Base-by-base conservation (phyloP, 139 green algal species). In the Chlorokybus atmophyticus region DNA sequence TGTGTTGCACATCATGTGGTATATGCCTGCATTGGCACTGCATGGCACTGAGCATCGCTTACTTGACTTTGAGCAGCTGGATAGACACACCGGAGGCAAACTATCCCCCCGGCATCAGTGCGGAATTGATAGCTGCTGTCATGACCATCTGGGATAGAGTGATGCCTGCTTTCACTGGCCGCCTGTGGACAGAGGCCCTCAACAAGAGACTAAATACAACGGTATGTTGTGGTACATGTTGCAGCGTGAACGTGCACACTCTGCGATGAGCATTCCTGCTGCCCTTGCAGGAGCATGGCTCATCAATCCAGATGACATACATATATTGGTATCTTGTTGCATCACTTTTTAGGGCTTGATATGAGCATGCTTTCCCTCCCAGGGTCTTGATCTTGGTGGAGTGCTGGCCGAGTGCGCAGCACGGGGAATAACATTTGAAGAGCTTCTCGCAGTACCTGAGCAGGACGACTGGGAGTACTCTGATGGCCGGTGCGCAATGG, bases 401-500 rank as follows among this genome's bases (percentile, higher is more conserved):
- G 25, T 68, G 31, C 4, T 68, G 35, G 41, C 14, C 7, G 62
- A 70, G 44, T 70, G 62, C 14, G 41, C 21, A 10, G n/a, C 1
- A 14, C 55, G 55, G 24, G 21, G 49, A 23, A 66, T 70, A 17
- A 44, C 14, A 8, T 68, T 70, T 32, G 56, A 40, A 7, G 42
- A 67, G 21, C 38, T 70, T 23, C n/a, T 70, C 32, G 42, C 62
- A 25, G 17, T 70, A 17, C 62, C 62, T 6, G 62, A 70, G 40
- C n/a, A 32, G 7, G 62, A 70, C 56, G 41, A 4, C n/a, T 70
- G 62, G 62, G 14, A 23, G 38, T 70, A 70, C 62, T 65, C 50
- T 17, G 62, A 70, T 55, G 62, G 62, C n/a, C 25, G 26, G n/a
- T 52, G 27, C 28, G n/a, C n/a, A n/a, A n/a, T n/a, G n/a, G n/a